Conservation (phyloP, 345 rosid genomes). For the Mercurialis annua region DNA sequence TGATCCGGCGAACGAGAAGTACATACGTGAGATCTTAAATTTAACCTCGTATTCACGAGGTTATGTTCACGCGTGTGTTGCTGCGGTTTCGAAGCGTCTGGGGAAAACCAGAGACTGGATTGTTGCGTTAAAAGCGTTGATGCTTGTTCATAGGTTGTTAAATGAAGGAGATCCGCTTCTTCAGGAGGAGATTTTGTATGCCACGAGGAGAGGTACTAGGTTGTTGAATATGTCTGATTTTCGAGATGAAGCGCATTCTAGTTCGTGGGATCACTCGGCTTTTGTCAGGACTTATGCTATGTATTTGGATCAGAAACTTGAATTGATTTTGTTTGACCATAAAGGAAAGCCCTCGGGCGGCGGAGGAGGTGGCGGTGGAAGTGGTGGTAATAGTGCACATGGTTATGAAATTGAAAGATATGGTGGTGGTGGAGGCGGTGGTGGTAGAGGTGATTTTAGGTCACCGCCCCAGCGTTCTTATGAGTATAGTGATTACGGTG, state of each 20-base stretch:
- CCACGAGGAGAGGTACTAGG: slow-evolving; percentile 72
- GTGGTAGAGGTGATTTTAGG: slow-evolving; percentile 40
- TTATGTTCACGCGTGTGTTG: slow-evolving; percentile 68
- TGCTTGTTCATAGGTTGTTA: slow-evolving; percentile 68
- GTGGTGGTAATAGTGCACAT: not conserved
- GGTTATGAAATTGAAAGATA: slow-evolving; percentile 34
- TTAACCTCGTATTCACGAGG: slow-evolving; percentile 58
- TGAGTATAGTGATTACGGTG: slow-evolving; percentile 54
- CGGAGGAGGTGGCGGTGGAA: slow-evolving; percentile 27
- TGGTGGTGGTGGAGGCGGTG: slow-evolving; percentile 36
- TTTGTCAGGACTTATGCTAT: slow-evolving; percentile 73
- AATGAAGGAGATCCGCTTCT: slow-evolving; percentile 62
- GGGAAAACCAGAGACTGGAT: slow-evolving; percentile 92
- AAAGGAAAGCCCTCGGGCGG: slow-evolving; percentile 32
- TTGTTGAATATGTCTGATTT: slow-evolving; percentile 79
- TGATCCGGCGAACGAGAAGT: slow-evolving; percentile 83
- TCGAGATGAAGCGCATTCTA: slow-evolving; percentile 90
- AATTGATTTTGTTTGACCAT: slow-evolving; percentile 54
- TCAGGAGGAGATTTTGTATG: slow-evolving; percentile 68
- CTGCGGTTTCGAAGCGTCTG: slow-evolving; percentile 63
- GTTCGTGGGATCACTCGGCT: slow-evolving; percentile 85
- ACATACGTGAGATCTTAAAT: slow-evolving; percentile 60
- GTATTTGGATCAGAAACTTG: slow-evolving; percentile 78
- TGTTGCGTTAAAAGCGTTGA: slow-evolving; percentile 74
- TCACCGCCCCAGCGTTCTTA: slow-evolving; percentile 67